Evolutionary conservation across 805 yeast species (phyloP), one percentile per base, ranked within the genome.

Genomic region (Priceomyces haplophilus): DNA sequence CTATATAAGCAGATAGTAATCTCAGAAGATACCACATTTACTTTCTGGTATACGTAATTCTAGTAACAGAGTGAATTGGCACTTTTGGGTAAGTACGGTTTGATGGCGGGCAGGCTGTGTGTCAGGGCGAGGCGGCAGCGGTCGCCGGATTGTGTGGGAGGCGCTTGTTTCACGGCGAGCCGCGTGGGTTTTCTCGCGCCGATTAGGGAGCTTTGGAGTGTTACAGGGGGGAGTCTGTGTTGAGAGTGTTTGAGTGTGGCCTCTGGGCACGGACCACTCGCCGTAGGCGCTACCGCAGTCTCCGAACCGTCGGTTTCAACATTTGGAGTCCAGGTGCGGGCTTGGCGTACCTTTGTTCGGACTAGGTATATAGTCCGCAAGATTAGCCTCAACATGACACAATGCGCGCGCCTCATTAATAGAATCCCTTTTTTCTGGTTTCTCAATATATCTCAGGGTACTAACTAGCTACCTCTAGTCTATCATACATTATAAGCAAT

Each of bases 1-100:
- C 16, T 32, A 32, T 32, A 32, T 32, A 32, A 32, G 35, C 23
- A 32, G 35, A 13, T 32, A 7, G 35, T 32, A 16, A 19, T 15
- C 23, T 18, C 35, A 16, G 17, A 10, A 32, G 15, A 12, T 27
- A 27, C 31, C 31, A 27, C 31, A 27, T 27, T 27, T 11, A 27
- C n/a, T 27, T 12, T 27, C 15, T 6, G 31, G 31, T 11, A 10
- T 11, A 27, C 8, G n/a, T 27, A 27, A 11, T 27, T 11, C 31
- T 15, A 27, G 31, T 27, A 27, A 27, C 11, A 27, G 31, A 27
- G 31, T 27, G 8, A n/a, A 27, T 27, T 27, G 31, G 31, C n/a
- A 27, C 31, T 5, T 27, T 27, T 27, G 31, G 31, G 31, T 27
- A 27, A 12, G 31, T 27, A 6, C 5, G 15, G 15, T 7, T 11